Base-by-base conservation (phyloP, 2,329 filamentous ascomycete genomes). In the Aspergillus ruber region DNA sequence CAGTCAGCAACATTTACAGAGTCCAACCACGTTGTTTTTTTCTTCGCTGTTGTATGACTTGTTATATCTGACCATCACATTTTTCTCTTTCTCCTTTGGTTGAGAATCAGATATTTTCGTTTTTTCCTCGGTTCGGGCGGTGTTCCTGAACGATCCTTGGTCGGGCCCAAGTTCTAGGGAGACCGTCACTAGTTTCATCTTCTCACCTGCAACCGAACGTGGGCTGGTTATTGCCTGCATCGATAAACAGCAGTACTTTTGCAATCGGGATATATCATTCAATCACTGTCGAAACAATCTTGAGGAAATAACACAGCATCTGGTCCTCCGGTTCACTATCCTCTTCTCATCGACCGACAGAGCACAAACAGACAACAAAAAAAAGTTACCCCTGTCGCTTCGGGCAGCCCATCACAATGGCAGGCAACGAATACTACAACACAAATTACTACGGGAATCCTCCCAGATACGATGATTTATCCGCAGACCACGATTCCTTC, bases 381-480 rank as follows among this genome's bases (percentile, higher is more conserved):
- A 39, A 39, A 39, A 39, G 36, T 18, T 29, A 29, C 25, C 25
- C 25, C 25, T 29, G 25, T 29, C 25, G 25, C 25, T 29, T 29
- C 17, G 6, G 33, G n/a, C 33, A 35, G 39, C 50, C 33, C 46
- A 50, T 53, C 65, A 73, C 45, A 58, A 84, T 85, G 82, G 77
- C 81, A 40, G 74, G 79, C 54, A 78, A 83, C 71, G 80, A 85
- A 58, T 87, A 87, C 69, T 86, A 86, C 69, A 74, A 76, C 56
- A 63, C 69, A 50, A 33, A 56, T 51, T 51, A 62, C 15, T 70
- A 70, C 53, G 63, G 65, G 43, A 61, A 58, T 39, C 61, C 64
- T 12, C 59, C 61, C 21, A 54, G 54, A n/a, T 66, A 66, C 50
- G 59, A 63, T n/a, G 60, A 64, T 45, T 46, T 52, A 65, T 58